These are phyloP conservation scores for Arthroderma uncinatum DNA, from an alignment of 2,329 filamentous ascomycete species.

Conservation along the genomic window DNA sequence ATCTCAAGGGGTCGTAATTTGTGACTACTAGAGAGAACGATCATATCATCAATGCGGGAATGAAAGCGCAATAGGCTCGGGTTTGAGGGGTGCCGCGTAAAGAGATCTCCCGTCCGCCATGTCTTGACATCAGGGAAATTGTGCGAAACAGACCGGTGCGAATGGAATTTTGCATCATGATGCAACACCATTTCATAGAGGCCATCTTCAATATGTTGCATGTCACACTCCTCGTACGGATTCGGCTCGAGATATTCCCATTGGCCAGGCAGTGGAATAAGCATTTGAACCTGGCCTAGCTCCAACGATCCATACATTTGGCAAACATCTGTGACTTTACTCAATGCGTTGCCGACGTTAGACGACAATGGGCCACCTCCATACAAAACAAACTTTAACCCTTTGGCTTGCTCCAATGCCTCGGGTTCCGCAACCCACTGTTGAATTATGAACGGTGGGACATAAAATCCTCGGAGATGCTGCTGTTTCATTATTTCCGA, in stretches of 20 bases:
- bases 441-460: neutral
- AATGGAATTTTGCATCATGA: neutral
- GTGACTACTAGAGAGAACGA: slow-evolving; percentile 13
- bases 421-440: neutral
- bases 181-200: neutral
- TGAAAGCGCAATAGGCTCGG: slow-evolving; percentile 10
- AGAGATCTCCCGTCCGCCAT: neutral
- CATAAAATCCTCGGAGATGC: neutral
- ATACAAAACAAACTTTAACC: neutral
- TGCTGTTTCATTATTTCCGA: neutral
- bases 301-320: slow-evolving; percentile 1
- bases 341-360: neutral
- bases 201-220: neutral
- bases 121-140: neutral
- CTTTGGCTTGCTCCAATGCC: neutral
- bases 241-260: slow-evolving; percentile 1
- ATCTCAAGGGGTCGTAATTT: slow-evolving; percentile 16
- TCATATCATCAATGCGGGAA: slow-evolving; percentile 12
- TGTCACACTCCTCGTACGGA: neutral
- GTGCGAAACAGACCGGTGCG: neutral
- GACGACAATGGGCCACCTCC: neutral
- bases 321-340: slow-evolving; percentile 1
- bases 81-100: slow-evolving; percentile 8
- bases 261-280: neutral
- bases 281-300: neutral